Base-by-base conservation (phyloP, 2,329 filamentous ascomycete genomes). In the Pseudogymnoascus sp. region DNA sequence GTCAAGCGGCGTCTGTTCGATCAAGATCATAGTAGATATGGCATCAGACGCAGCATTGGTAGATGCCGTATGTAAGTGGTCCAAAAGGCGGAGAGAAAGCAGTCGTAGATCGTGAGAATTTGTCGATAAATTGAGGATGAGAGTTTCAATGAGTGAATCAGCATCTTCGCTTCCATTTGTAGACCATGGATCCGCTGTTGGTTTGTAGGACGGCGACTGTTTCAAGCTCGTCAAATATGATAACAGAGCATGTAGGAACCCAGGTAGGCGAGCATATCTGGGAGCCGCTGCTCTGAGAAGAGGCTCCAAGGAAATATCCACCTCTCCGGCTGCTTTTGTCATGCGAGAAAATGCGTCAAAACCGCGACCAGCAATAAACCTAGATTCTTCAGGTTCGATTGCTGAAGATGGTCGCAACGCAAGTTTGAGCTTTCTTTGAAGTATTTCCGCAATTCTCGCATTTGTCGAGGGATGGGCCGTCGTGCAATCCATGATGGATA, bases 1-100 rank as follows among this genome's bases (percentile, higher is more conserved):
- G 56, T 84, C 85, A n/a, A 96, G 76, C 0, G 90, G 86, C 5
- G 87, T 90, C 66, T 91, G 83, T 73, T 97, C 93, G 14, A 93
- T 86, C 66, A 91, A 83, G 14, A 93, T 81, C 76, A 96, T 93
- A 6, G 86, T 81, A 6, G 78, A 77, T 24, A 90, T 75, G 6
- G 80, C 77, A 31, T 84, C 77, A 4, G 80, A 76, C 68, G 73
- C 53, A 80, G 76, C 65, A 81, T 78, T 62, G 81, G 80, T 38
- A 72, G 76, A 62, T 76, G 79, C 68, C 61, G 73, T 75, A 59
- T 85, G 78, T 14, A 95, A 75, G 37, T 84, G 79, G 44, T 84
- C 81, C 11, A 97, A 76, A 26, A 97, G 79, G 64, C 86, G 84
- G 42, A 99, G 76, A 19, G 90, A 91, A 7, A 84, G 82, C 8